These are phyloP conservation scores for Verbena officinalis DNA, from an alignment of 257 asterid species.

Conservation along the genomic window DNA sequence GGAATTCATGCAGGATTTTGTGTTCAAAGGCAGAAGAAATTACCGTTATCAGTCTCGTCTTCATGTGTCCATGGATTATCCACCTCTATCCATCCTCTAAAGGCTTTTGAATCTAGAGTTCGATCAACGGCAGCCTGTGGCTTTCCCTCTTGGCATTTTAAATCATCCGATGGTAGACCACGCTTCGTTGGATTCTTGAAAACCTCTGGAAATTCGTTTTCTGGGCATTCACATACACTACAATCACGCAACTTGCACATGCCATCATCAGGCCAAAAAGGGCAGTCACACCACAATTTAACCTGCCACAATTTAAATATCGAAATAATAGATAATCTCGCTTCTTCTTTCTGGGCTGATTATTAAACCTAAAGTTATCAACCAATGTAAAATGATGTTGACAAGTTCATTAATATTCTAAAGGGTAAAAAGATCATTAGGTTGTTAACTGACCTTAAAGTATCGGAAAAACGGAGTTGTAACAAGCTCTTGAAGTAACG, in stretches of 20 bases:
- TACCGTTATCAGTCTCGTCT: constrained; percentile 94
- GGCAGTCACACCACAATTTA: constrained; percentile 98
- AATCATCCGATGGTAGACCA: constrained; percentile 72
- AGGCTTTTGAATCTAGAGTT: constrained; percentile 84
- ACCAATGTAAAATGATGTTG: background rate
- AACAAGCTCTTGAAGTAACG: constrained; percentile 88
- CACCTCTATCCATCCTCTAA: constrained; percentile 88
- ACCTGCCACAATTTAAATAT: too few relatives aligned
- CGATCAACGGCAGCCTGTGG: constrained; percentile 90
- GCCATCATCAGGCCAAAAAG: constrained; percentile 98
- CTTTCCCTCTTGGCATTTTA: constrained; percentile 94
- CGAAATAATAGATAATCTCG: background rate
- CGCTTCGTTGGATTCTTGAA: constrained; percentile 74
- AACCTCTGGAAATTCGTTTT: constrained; percentile 79
- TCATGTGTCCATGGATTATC: constrained; percentile 97
- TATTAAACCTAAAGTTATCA: constrained; percentile 5
- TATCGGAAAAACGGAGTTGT: constrained; percentile 89
- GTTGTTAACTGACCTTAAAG: constrained; percentile 64
- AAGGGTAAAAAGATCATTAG: background rate
- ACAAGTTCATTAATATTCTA: too few relatives aligned
- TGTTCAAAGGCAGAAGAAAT: too few relatives aligned
- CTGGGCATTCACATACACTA: constrained; percentile 96
- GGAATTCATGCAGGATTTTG: too few relatives aligned
- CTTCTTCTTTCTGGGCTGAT: constrained; percentile 8
- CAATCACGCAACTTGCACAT: constrained; percentile 97